These are phyloP conservation scores for Piper betle DNA, from an alignment of 164 flowering plant species.

Conservation along the genomic window DNA sequence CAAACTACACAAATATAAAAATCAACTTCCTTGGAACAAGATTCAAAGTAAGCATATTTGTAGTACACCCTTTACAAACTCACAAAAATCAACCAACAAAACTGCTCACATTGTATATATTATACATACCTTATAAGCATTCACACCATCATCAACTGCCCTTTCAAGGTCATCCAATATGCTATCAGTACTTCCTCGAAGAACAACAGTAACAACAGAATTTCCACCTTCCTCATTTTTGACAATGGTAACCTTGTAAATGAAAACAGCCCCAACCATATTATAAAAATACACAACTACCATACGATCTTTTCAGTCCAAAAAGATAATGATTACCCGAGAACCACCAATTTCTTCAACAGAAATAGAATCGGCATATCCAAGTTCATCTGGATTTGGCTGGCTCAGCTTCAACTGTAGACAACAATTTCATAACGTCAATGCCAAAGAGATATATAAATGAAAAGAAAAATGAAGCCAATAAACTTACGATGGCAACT, in stretches of 20 bases:
- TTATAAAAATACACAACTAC: slow-evolving; percentile 41
- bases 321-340: slow-evolving; percentile 35
- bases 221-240: slow-evolving; percentile 94
- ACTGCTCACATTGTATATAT: too few relatives aligned
- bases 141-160: slow-evolving; percentile 97
- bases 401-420: slow-evolving; percentile 79
- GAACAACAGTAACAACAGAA: slow-evolving; percentile 67
- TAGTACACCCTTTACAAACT: too few relatives aligned
- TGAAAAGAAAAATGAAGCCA: slow-evolving; percentile 15
- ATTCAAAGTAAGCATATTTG: too few relatives aligned
- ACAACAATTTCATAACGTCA: slow-evolving; percentile 1
- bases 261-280: slow-evolving; percentile 34
- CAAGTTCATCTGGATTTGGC: slow-evolving; percentile 82
- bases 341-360: slow-evolving; percentile 94
- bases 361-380: slow-evolving; percentile 78
- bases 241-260: slow-evolving; percentile 65
- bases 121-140: slow-evolving; percentile 69
- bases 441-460: slow-evolving; percentile 6
- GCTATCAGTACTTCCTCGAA: slow-evolving; percentile 96
- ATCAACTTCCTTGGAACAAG: slow-evolving; percentile 86
- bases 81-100: too few relatives aligned
- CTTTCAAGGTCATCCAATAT: slow-evolving; percentile 98
- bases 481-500: slow-evolving; percentile 54
- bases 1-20: slow-evolving; percentile 32
- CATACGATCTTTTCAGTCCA: slow-evolving; percentile 14